These are phyloP conservation scores for Yamadazyma philogaea DNA, from an alignment of 805 yeast species.

Conservation along the genomic window DNA sequence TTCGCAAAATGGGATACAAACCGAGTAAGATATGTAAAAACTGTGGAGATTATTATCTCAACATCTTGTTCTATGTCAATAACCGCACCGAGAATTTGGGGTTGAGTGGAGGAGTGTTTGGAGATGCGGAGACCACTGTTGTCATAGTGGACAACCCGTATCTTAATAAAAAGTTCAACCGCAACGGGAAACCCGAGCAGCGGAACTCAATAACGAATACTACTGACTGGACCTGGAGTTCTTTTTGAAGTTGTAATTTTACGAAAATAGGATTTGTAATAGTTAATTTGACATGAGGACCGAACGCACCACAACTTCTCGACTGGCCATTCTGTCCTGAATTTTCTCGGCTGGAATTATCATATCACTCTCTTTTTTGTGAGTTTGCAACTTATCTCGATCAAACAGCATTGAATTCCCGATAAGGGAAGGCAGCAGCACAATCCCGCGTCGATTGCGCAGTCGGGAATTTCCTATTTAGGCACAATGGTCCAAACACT, in stretches of 20 bases:
- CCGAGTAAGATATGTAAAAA: constrained; percentile 32
- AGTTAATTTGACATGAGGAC: not conserved
- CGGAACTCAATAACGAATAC: constrained; percentile 19
- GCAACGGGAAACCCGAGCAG: constrained; percentile 8
- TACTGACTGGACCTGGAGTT: constrained; percentile 54
- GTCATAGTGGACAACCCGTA: constrained; percentile 33
- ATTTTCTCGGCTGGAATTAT: no score
- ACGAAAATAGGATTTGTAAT: not conserved
- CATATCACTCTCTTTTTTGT: no score
- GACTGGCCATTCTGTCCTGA: no score
- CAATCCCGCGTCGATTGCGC: not conserved
- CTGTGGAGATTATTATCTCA: constrained; percentile 26
- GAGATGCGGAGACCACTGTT: constrained; percentile 11
- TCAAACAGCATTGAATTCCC: not conserved
- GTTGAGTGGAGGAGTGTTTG: not conserved
- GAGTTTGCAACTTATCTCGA: constrained; percentile 1
- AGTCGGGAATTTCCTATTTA: not conserved
- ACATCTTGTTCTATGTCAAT: constrained; percentile 15
- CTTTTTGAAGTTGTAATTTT: constrained; percentile 28
- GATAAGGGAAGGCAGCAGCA: not conserved
- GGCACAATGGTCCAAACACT: not conserved
- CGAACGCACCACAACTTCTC: no score
- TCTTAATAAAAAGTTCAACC: constrained; percentile 9
- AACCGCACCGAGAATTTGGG: constrained; percentile 4
- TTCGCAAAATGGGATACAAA: constrained; percentile 16